Evolutionary conservation across 495 filamentous ascomycete species (phyloP).

Genomic region (Penicillium robsamsonii): DNA sequence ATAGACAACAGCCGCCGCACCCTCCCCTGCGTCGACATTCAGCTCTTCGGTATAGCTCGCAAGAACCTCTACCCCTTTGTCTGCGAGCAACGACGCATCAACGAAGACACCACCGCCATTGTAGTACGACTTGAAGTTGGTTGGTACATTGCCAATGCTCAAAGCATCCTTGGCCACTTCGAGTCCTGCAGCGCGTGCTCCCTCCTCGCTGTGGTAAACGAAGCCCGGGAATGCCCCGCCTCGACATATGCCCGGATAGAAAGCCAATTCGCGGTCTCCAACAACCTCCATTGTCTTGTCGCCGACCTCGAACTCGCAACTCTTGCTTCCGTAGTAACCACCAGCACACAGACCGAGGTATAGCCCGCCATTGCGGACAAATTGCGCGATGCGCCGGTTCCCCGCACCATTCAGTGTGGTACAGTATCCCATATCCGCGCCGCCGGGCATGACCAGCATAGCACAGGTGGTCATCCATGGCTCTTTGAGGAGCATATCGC

Average conservation of each 20-base stretch:
- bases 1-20: conserved; percentile 76
- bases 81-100: conserved; percentile 61
- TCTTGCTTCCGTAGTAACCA: conserved; percentile 79
- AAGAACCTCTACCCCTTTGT: conserved; percentile 71
- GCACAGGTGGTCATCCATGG: conserved; percentile 88
- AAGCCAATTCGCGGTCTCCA: conserved; percentile 79
- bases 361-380: conserved; percentile 76
- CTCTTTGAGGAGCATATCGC: conserved; percentile 79
- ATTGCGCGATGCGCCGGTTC: conserved; percentile 78
- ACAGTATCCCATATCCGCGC: conserved; percentile 93
- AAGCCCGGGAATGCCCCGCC: conserved; percentile 90
- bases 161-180: conserved; percentile 62
- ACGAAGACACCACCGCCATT: conserved; percentile 97
- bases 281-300: conserved; percentile 79
- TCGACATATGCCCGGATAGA: conserved; percentile 83
- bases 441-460: conserved; percentile 87
- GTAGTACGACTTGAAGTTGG: conserved; percentile 75
- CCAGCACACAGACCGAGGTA: conserved; percentile 95
- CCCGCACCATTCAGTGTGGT: conserved; percentile 82
- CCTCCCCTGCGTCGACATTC: conserved; percentile 72
- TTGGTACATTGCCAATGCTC: conserved; percentile 51
- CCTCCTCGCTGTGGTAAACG: conserved; percentile 84
- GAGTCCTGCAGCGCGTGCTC: conserved; percentile 71
- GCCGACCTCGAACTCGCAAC: conserved; percentile 90
- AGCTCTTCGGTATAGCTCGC: conserved; percentile 75